Evolutionary conservation across 1,284 basidiomycete genomes (phyloP), one percentile per base, ranked within the genome.

Genomic region (Amylostereum areolatum): DNA sequence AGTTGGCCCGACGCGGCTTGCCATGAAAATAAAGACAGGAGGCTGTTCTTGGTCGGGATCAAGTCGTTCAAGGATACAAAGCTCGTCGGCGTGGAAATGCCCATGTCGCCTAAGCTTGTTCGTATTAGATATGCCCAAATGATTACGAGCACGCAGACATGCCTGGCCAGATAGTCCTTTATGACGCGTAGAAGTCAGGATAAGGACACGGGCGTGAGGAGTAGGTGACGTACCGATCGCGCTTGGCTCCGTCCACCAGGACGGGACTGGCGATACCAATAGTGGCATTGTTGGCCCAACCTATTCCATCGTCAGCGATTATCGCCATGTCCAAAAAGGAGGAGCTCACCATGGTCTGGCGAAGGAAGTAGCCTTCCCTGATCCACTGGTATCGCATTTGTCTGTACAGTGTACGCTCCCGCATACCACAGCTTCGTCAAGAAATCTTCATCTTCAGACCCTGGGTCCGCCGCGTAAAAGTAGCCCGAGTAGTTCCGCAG

Each of bases 381-480:
- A 51, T 81, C 51, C 18, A 80, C 47, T 0, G 78, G 66, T 0
- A 81, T 75, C 0, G 74, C 77, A 52, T 79, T 78, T 0, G 79
- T 80, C 57, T 82, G 79, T 7, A 82, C 76, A 0, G 79, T 82
- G 56, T 81, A 82, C 5, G 78, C 79, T 5, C 80, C 80, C 0
- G 79, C 69, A 57, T 80, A 81, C 79, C 80, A 82, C 3, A 80
- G 69, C 76, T 79, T 80, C 0, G 74, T 80, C 57, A 79, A 57
- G 52, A 79, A 78, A 51, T 78, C 66, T 29, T 56, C 47, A 56
- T 80, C 79, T n/a, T 70, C 59, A 43, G 68, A 77, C 0, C 53
- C 64, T 0, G 71, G 70, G 53, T 81, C 77, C 6, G 57, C 53
- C 1, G 79, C 71, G 50, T 67, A 77, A 61, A 82, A 82, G 60